A percentile compares a stretch with the other conserved stretches of the same genome.
Conservation (phyloP, 1,284 basidiomycete species). For the Austroboletus novae-zelandiae region DNA sequence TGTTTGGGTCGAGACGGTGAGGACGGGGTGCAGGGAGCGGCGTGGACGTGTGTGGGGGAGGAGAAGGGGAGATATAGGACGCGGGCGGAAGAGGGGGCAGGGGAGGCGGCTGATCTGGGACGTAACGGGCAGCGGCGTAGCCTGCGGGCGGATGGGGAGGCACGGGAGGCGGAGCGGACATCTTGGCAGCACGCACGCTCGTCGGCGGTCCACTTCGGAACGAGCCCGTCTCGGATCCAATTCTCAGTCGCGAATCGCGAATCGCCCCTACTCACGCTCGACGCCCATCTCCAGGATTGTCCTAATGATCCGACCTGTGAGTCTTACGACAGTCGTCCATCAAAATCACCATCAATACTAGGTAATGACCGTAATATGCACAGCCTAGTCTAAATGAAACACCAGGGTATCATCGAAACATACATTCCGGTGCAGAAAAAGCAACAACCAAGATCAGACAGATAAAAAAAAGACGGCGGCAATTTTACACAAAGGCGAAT, state of each 20-base stretch:
- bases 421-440: conserved; percentile 3
- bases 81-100: conserved; percentile 43
- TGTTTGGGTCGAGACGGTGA: conserved; percentile 56
- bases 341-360: too few species aligned
- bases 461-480: conserved; percentile 5
- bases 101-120: conserved; percentile 32
- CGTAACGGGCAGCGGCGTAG: conserved; percentile 5
- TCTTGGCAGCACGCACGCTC: too few species aligned
- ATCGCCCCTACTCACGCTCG: too few species aligned
- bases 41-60: conserved; percentile 31
- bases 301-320: background rate
- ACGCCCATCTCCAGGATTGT: background rate
- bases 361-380: too few species aligned
- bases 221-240: too few species aligned
- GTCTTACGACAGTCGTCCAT: too few species aligned
- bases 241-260: too few species aligned
- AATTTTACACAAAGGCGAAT: conserved; percentile 3
- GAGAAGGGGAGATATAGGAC: conserved; percentile 26
- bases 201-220: too few species aligned
- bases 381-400: too few species aligned
- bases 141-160: conserved; percentile 21
- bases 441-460: background rate
- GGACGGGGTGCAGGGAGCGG: conserved; percentile 70
- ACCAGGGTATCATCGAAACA: conserved; percentile 14
- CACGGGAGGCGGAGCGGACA: conserved; percentile 21